Conservation (phyloP, 179 eudicot genomes). For the Silene noctiflora region DNA sequence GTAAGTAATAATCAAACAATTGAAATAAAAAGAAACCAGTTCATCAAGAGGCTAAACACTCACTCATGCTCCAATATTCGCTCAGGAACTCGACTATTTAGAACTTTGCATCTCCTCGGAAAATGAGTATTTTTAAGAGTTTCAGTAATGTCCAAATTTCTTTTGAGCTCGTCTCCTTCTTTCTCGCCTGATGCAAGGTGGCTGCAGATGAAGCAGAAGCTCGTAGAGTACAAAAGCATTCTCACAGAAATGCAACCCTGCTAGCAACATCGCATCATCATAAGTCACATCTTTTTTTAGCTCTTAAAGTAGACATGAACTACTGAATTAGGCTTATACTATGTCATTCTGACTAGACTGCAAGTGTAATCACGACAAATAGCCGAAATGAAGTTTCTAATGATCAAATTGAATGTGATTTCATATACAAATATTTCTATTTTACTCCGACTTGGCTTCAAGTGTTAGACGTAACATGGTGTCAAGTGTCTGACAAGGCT, state of each 20-base stretch:
- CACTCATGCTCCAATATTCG: constrained; percentile 75
- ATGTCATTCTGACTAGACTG: too few relatives aligned
- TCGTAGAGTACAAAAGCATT: constrained; percentile 56
- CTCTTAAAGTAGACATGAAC: too few relatives aligned
- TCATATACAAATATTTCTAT: too few relatives aligned
- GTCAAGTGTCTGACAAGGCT: too few relatives aligned
- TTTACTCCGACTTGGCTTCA: too few relatives aligned
- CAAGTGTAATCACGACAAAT: too few relatives aligned
- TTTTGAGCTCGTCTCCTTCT: constrained; percentile 80
- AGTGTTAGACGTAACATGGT: too few relatives aligned
- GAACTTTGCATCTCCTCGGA: constrained; percentile 46
- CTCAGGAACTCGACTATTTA: constrained; percentile 45
- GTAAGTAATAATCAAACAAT: constrained; percentile 20
- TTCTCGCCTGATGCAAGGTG: constrained; percentile 86
- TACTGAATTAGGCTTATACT: too few relatives aligned
- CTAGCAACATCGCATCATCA: background rate
- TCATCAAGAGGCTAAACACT: constrained; percentile 19
- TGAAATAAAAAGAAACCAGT: background rate
- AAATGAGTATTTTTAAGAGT: constrained; percentile 60
- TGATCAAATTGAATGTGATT: too few relatives aligned
- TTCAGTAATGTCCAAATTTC: constrained; percentile 64
- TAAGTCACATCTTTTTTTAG: too few relatives aligned
- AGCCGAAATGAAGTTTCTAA: too few relatives aligned
- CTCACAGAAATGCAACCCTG: constrained; percentile 87
- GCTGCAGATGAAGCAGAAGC: constrained; percentile 78